phyloP scores from a whole-genome alignment of 2,329 filamentous ascomycete species.

The Ascochyta rabiei region DNA sequence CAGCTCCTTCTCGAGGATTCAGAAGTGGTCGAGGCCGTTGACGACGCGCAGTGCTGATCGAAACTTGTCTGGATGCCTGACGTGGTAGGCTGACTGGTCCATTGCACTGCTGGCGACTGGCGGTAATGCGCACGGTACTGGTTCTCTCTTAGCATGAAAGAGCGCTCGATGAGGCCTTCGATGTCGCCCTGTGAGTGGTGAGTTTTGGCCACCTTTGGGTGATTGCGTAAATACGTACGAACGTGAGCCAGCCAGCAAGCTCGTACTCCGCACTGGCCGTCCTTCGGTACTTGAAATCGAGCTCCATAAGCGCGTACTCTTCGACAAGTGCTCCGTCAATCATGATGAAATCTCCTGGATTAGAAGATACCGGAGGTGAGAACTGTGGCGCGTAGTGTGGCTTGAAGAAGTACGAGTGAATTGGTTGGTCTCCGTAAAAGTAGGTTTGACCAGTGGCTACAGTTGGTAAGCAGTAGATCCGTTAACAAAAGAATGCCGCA shows the following conservation, averaged over 20 bases:
- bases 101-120: slow-evolving; percentile 10
- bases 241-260: slow-evolving; percentile 21
- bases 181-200: slow-evolving; percentile 20
- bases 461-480: not conserved
- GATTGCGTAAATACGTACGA: slow-evolving; percentile 14
- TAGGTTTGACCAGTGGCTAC: slow-evolving; percentile 21
- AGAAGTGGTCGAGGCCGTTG: not conserved
- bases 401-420: slow-evolving; percentile 31
- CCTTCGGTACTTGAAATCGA: slow-evolving; percentile 11
- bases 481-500: too few relatives aligned
- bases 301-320: slow-evolving; percentile 20
- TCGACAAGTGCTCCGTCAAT: slow-evolving; percentile 22
- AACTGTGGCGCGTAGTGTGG: slow-evolving; percentile 30
- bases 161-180: slow-evolving; percentile 25
- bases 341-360: slow-evolving; percentile 11
- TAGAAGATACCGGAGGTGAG: not conserved
- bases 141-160: slow-evolving; percentile 26
- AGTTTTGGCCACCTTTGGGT: not conserved
- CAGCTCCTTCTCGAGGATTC: not conserved
- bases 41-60: not conserved
- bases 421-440: slow-evolving; percentile 26
- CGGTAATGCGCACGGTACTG: slow-evolving; percentile 17
- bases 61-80: not conserved
- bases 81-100: not conserved
- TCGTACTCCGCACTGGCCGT: slow-evolving; percentile 17